Base-by-base conservation (phyloP, 345 rosid genomes). In the Atalantia buxifolia region DNA sequence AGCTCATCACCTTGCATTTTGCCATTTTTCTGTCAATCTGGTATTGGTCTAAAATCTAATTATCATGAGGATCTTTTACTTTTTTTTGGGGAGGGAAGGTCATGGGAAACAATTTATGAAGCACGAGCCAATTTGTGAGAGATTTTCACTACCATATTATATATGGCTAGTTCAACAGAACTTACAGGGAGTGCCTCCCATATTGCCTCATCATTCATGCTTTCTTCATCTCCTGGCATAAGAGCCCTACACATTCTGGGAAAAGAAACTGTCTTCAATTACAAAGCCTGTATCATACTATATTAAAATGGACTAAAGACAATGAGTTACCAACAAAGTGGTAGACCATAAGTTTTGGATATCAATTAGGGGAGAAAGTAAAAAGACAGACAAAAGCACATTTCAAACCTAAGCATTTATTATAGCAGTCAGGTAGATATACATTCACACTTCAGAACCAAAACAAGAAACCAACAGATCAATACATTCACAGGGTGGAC, bases 111-210 rank as follows among this genome's bases (percentile, higher is more conserved):
- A 19, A 42, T 62, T 9, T 19, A 74, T 38, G 21, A 27, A 42
- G 53, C n/a, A 75, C 31, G n/a, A 42, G 22, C 61, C n/a, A 63
- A 22, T 75, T 30, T 27, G 76, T 56, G 71, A 64, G 62, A 75
- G 16, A 50, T n/a, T 16, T 64, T 64, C 70, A 21, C 61, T 13
- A 45, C 42, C 42, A 10, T 45, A 27, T 31, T 27, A 74, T 27
- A 45, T 28, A 28, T 48, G 48, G 24, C 69, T n/a, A 53, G 68
- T 5, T 68, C 48, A 66, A 79, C 9, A 74, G 35, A 76, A 90
- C 96, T 92, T 87, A 93, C 99, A 72, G 99, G 98, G 60, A 95
- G 89, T 28, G 99, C 92, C 82, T 95, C 98, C 99, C 97, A 93
- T 87, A 93, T 88, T 79, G 98, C 91, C 88, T 93, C 99, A 81